Evolutionary conservation across 2,329 filamentous ascomycete genomes (phyloP).

Genomic region (Ascochyta clinopodiicola): DNA sequence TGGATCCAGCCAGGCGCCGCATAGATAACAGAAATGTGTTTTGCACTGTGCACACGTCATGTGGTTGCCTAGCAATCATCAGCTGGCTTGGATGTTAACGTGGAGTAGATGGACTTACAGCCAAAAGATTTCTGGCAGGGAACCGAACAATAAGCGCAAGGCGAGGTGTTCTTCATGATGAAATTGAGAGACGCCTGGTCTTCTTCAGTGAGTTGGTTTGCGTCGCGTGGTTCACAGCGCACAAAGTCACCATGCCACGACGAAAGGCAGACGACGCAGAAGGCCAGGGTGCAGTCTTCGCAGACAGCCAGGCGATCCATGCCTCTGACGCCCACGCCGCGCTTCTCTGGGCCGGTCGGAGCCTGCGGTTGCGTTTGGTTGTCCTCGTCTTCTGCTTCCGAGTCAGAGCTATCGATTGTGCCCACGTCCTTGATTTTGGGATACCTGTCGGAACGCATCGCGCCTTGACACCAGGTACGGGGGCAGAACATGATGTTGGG

Average conservation of each 20-base stretch:
- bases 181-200: conserved; percentile 89
- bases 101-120: conserved; percentile 66
- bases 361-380: conserved; percentile 7
- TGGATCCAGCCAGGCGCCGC: conserved; percentile 82
- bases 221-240: conserved; percentile 71
- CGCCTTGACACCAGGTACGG: conserved; percentile 88
- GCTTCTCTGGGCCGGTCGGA: conserved; percentile 28
- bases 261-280: conserved; percentile 76
- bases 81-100: conserved; percentile 72
- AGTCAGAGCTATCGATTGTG: conserved; percentile 49
- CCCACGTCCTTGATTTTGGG: conserved; percentile 54
- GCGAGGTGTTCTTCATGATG: conserved; percentile 78
- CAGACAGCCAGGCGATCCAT: conserved; percentile 79
- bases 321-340: conserved; percentile 53
- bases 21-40: conserved; percentile 95
- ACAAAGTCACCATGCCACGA: conserved; percentile 94
- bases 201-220: conserved; percentile 77
- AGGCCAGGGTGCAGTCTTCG: conserved; percentile 75
- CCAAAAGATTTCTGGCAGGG: conserved; percentile 90
- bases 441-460: conserved; percentile 67
- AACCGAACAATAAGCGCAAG: conserved; percentile 85
- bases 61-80: conserved; percentile 65
- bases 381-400: conserved; percentile 42
- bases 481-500: conserved; percentile 94
- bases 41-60: conserved; percentile 93